Conservation (phyloP, 331 rosid genomes). For the Prunus yedoensis region DNA sequence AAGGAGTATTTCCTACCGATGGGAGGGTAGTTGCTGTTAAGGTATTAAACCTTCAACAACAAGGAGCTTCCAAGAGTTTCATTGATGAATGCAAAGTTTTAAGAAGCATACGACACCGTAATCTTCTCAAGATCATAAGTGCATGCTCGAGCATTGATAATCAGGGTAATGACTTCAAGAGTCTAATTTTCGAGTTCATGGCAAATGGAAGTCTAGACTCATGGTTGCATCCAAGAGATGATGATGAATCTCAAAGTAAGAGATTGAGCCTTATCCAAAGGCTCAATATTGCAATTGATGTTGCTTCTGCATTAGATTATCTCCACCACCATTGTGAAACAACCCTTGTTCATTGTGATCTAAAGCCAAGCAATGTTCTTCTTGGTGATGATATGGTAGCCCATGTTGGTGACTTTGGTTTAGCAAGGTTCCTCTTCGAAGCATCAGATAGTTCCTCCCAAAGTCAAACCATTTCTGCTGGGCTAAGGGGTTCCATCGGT, state of each 20-base stretch:
- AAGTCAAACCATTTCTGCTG: neutral
- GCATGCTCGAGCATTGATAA: slow-evolving; percentile 2
- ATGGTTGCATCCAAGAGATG: neutral
- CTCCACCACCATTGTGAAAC: neutral
- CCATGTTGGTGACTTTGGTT: neutral
- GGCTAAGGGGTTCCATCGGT: neutral
- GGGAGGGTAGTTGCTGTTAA: slow-evolving; percentile 5
- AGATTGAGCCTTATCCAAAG: neutral
- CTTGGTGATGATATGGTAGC: neutral
- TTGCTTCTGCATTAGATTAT: neutral
- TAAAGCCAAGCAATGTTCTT: neutral
- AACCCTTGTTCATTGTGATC: neutral
- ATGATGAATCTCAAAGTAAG: neutral
- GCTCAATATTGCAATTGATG: neutral
- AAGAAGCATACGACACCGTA: slow-evolving; percentile 9
- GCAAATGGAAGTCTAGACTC: neutral
- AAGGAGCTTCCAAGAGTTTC: slow-evolving; percentile 21
- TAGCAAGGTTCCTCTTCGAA: slow-evolving; percentile 1
- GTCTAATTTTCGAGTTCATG: neutral
- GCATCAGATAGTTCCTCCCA: neutral
- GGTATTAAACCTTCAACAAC: slow-evolving; percentile 17
- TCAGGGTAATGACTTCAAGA: slow-evolving; percentile 10
- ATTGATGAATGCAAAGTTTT: neutral
- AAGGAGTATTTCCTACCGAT: neutral
- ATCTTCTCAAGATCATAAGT: slow-evolving; percentile 12